A percentile compares a stretch with the other conserved stretches of the same genome.
phyloP scores from a whole-genome alignment of 257 asterid species.

The Pogostemon cablin region DNA sequence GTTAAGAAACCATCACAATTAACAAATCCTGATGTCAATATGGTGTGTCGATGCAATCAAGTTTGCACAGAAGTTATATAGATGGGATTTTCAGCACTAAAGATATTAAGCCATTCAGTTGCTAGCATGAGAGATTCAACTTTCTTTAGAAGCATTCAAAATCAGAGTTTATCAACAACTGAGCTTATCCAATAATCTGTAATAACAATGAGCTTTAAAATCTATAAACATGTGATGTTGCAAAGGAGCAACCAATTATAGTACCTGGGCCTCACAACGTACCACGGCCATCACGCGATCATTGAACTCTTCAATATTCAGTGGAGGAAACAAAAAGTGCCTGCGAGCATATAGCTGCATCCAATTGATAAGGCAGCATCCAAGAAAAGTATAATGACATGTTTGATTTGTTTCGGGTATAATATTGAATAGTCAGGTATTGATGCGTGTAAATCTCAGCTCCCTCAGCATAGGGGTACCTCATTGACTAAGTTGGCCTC shows the following conservation, averaged over 20 bases:
- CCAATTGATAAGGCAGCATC: slow-evolving; percentile 31
- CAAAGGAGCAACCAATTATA: slow-evolving; percentile 17
- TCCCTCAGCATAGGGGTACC: slow-evolving; percentile 3
- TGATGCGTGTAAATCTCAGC: slow-evolving; percentile 24
- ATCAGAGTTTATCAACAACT: slow-evolving; percentile 16
- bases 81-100: neutral
- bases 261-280: slow-evolving; percentile 96
- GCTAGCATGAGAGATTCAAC: neutral
- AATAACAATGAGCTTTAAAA: slow-evolving; percentile 12
- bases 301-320: slow-evolving; percentile 77
- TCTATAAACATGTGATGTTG: neutral
- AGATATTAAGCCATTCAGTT: neutral
- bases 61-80: neutral
- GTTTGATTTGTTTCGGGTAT: neutral
- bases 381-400: neutral
- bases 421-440: neutral
- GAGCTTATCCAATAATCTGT: slow-evolving; percentile 10
- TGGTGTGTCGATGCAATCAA: slow-evolving; percentile 7
- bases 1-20: neutral
- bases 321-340: slow-evolving; percentile 86
- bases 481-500: slow-evolving; percentile 14
- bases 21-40: neutral
- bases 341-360: slow-evolving; percentile 93
- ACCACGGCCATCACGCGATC: slow-evolving; percentile 94
- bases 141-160: slow-evolving; percentile 13